A percentile compares a stretch with the other conserved stretches of the same genome.
Conservation (phyloP, 495 filamentous ascomycete species). For the Penicillium antarcticum region DNA sequence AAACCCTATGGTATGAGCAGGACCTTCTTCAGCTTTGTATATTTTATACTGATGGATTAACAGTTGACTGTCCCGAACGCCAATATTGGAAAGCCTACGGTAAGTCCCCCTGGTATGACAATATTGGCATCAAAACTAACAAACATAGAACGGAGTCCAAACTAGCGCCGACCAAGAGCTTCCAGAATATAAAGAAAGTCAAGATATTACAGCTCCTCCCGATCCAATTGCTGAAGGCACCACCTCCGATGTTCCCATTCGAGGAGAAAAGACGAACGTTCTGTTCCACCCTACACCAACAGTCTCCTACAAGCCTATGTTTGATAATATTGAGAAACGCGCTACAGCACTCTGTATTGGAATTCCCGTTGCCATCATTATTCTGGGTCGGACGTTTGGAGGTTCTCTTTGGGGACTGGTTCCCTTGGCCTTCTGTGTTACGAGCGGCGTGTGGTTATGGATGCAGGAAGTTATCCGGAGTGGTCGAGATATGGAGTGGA, state of each 20-base stretch:
- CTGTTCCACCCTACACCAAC: conserved; percentile 93
- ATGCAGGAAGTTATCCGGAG: conserved; percentile 78
- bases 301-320: conserved; percentile 83
- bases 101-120: conserved; percentile 14
- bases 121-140: conserved; percentile 17
- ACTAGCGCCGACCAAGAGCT: conserved; percentile 60
- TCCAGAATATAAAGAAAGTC: conserved; percentile 74
- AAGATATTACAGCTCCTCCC: conserved; percentile 88
- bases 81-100: conserved; percentile 73
- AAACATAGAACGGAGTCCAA: conserved; percentile 46
- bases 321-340: conserved; percentile 66
- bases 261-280: conserved; percentile 92
- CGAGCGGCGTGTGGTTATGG: conserved; percentile 81
- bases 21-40: background rate
- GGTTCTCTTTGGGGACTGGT: conserved; percentile 73
- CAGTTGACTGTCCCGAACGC: conserved; percentile 85
- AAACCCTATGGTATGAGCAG: conserved; percentile 56
- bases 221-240: conserved; percentile 75
- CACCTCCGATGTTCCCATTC: conserved; percentile 91
- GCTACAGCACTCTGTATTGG: conserved; percentile 64
- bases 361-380: conserved; percentile 67
- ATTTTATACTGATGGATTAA: background rate
- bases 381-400: conserved; percentile 76
- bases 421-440: conserved; percentile 63
- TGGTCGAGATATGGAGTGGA: conserved; percentile 84